Base-by-base conservation (phyloP, 345 rosid species). In the Arabidopsis arenosa region DNA sequence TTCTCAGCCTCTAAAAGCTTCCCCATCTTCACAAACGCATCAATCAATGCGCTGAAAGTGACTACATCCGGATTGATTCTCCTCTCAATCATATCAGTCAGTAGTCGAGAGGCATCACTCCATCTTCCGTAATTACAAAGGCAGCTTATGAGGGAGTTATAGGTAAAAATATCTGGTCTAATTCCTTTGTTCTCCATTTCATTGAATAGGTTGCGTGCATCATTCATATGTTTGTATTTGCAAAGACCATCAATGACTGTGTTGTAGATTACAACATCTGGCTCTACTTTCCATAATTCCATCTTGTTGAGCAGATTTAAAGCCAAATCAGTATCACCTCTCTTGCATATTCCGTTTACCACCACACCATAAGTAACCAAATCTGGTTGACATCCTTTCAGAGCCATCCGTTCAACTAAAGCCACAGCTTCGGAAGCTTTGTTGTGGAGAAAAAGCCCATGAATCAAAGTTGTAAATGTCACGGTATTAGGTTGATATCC, bases 221-320 rank as follows among this genome's bases (percentile, higher is more conserved):
- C 33, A 13, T 59, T 0, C 26, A 60, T 21, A 0, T 44, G 2
- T 4, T 0, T 59, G 33, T 57, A 2, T 11, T 70, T 70, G 23
- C 66, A 70, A 10, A 72, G 66, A 45, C 30, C 6, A 60, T 72
- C 56, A 3, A 72, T 58, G 2, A 60, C 1, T 7, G 68, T 23
- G 35, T 0, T 59, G 36, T 60, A 71, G 14, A 35, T 11, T 0
- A 45, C 67, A 14, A 71, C 10, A 47, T 8, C 0, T 0, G 21
- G 4, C 47, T 49, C 2, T 5, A 35, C 5, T 11, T 0, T 13
- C 0, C n/a, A n/a, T n/a, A n/a, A n/a, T n/a, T 66, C 70, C 70
- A 66, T 66, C 58, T 49, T 49, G 3, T 7, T 35, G 21, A 66
- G 45, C 33, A 66, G 0, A 35, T 3, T 43, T 12, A 43, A 43